Evolutionary conservation across 2,329 filamentous ascomycete genomes (phyloP).

Genomic region (Davidsoniella virescens): DNA sequence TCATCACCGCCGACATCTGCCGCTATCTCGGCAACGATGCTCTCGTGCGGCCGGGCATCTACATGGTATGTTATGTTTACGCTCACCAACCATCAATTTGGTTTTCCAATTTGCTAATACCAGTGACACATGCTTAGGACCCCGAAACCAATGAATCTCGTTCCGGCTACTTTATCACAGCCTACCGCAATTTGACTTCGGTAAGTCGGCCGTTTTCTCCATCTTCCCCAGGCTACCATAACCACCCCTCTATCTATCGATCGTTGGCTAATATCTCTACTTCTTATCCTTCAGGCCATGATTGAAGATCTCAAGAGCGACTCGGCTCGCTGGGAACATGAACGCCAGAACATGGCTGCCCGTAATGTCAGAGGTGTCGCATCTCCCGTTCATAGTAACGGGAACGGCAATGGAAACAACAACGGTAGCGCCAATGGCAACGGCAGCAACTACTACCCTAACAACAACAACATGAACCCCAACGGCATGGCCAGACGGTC

Average conservation of each 20-base stretch:
- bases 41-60: conserved; percentile 56
- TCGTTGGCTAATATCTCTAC: conserved; percentile 12
- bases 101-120: background rate
- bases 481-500: conserved; percentile 2
- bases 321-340: conserved; percentile 44
- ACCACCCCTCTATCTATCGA: background rate
- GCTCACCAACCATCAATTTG: conserved; percentile 1
- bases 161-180: conserved; percentile 61
- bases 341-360: conserved; percentile 22
- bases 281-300: conserved; percentile 33
- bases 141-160: conserved; percentile 41
- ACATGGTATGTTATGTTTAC: conserved; percentile 40
- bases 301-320: conserved; percentile 47
- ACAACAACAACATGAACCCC: background rate
- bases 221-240: background rate
- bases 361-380: conserved; percentile 7
- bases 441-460: conserved; percentile 4
- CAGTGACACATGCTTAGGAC: conserved; percentile 25
- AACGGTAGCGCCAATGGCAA: background rate
- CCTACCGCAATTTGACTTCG: conserved; percentile 62
- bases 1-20: conserved; percentile 73
- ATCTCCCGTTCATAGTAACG: conserved; percentile 5
- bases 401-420: background rate
- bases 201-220: conserved; percentile 31
- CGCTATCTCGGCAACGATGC: conserved; percentile 73